Conservation (phyloP, 495 filamentous ascomycete genomes). For the Glonium stellatum region DNA sequence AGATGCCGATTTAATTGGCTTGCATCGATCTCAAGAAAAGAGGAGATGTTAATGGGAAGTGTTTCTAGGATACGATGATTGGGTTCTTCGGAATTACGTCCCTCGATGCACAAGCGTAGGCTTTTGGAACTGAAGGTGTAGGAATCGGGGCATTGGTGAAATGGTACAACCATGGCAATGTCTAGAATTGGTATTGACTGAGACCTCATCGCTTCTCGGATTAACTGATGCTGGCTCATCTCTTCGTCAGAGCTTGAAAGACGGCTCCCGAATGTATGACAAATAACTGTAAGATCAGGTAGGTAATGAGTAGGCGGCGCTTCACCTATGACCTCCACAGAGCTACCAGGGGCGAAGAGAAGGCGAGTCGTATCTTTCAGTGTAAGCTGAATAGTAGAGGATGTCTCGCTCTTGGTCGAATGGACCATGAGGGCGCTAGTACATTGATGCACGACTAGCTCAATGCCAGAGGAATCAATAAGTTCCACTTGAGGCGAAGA, state of each 20-base stretch:
- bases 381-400: neutral
- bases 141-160: slow-evolving; percentile 6
- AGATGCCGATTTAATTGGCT: slow-evolving; percentile 26
- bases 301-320: neutral
- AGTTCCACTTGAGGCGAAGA: slow-evolving; percentile 15
- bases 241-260: slow-evolving; percentile 2
- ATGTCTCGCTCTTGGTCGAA: neutral
- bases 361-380: slow-evolving; percentile 15
- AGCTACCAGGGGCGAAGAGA: slow-evolving; percentile 3
- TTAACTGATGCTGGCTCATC: slow-evolving; percentile 4
- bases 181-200: slow-evolving; percentile 17
- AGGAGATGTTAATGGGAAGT: slow-evolving; percentile 20
- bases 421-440: neutral
- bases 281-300: slow-evolving; percentile 23
- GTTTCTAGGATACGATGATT: slow-evolving; percentile 1
- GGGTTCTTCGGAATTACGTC: slow-evolving; percentile 3
- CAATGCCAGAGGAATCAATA: slow-evolving; percentile 14
- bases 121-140: slow-evolving; percentile 11
- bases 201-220: slow-evolving; percentile 8
- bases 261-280: slow-evolving; percentile 3
- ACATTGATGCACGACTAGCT: slow-evolving; percentile 22
- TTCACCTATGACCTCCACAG: neutral
- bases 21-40: slow-evolving; percentile 19
- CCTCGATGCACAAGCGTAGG: slow-evolving; percentile 21
- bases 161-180: slow-evolving; percentile 13